phyloP scores from a whole-genome alignment of 768 basidiomycete genomes.

The Termitomyces sp. region DNA sequence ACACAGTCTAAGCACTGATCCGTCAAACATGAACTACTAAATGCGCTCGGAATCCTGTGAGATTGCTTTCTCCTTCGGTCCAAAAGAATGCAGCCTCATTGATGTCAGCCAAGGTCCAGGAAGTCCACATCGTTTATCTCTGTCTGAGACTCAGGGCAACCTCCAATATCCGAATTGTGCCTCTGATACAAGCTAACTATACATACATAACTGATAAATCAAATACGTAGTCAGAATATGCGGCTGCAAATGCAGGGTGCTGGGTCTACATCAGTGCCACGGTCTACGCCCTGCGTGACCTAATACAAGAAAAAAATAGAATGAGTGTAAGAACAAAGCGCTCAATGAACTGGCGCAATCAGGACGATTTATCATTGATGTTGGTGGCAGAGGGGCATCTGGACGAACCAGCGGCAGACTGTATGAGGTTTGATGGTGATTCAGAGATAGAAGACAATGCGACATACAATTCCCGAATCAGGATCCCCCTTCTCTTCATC shows the following conservation, averaged over 20 bases:
- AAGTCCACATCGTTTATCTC: neutral
- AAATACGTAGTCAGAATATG: neutral
- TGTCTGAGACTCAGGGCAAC: neutral
- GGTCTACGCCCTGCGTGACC: neutral
- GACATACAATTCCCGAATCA: conserved; percentile 12
- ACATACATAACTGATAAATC: neutral
- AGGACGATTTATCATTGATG: neutral
- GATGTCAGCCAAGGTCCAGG: too few species aligned
- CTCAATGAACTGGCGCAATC: neutral
- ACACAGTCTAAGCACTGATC: too few species aligned
- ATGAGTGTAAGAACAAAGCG: neutral
- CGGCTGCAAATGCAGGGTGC: neutral
- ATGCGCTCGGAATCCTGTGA: too few species aligned
- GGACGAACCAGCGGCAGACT: conserved; percentile 3
- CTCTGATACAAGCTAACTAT: neutral
- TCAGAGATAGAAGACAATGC: neutral
- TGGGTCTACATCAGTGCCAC: neutral
- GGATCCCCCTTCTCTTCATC: conserved; percentile 14
- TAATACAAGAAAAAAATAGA: neutral
- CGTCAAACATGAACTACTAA: too few species aligned
- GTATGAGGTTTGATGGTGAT: neutral
- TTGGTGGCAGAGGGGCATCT: conserved; percentile 6
- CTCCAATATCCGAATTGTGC: neutral
- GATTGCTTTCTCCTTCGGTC: too few species aligned
- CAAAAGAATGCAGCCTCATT: too few species aligned